Evolutionary conservation across 2,329 filamentous ascomycete species (phyloP), one percentile per base, ranked within the genome.

Genomic region (Calonectria hongkongensis): DNA sequence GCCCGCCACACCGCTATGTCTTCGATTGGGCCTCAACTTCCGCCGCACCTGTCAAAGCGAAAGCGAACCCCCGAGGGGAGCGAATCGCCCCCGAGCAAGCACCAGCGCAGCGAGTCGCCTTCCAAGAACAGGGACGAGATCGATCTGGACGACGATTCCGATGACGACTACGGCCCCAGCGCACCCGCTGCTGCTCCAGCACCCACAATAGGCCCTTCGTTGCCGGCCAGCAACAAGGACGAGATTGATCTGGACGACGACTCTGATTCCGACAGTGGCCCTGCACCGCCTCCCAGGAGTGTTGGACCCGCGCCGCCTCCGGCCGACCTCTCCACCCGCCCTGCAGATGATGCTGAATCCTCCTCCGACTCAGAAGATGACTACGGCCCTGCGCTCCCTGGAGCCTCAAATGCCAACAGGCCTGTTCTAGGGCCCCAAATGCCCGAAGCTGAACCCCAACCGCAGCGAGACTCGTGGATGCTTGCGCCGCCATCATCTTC

Each of bases 381-480:
- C 82, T 93, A 90, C 82, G 91, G 91, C 1, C 91, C 91, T 15
- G 86, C 90, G 18, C 89, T 91, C 4, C 90, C 91, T 2, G 85
- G 86, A 10, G 83, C 88, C 9, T 80, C 82, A 78, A 74, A 82
- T 30, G 88, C 88, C 60, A 87, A 87, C 7, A 89, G 91, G 76
- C 89, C 80, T 54, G 76, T 81, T 66, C 82, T 83, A 50, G 84
- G 84, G 16, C 83, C 84, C 4, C 79, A 84, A 13, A 76, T 83
- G 1, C 81, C 83, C 3, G 76, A 80, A 16, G 76, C 84, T 6
- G 81, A 86, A 45, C 77, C 83, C 21, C 88, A 89, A 62, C 87
- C 89, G 6, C 89, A 93, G 81, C 92, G 96, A 79, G 96, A 98
- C 86, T 93, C 95, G 79, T 96, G 94, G 94, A 96, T 96, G 94